A percentile compares a stretch with the other conserved stretches of the same genome.
phyloP scores from a whole-genome alignment of 176 grass and related monocot species.

The Tillandsia fasciculata region DNA sequence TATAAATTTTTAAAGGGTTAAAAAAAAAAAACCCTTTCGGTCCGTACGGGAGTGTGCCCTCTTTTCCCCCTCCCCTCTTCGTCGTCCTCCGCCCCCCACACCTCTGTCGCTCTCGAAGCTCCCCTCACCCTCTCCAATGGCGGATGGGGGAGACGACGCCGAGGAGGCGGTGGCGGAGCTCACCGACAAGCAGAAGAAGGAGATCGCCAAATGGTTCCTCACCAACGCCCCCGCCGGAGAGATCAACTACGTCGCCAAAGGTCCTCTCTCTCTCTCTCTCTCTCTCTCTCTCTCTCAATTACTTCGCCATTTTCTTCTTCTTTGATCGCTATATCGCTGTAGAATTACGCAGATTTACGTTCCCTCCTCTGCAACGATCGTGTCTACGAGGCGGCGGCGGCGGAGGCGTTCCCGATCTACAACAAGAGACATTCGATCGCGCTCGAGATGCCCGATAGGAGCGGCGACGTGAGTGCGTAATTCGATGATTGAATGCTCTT shows the following conservation, averaged over 20 bases:
- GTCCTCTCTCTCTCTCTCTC: constrained; percentile 21
- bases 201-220: constrained; percentile 95
- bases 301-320: background rate
- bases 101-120: background rate
- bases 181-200: constrained; percentile 59
- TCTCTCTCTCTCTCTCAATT: too few relatives aligned
- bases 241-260: constrained; percentile 98
- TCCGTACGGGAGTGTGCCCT: too few relatives aligned
- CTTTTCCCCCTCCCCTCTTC: background rate
- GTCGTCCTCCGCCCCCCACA: constrained; percentile 9
- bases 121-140: constrained; percentile 38
- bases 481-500: too few relatives aligned
- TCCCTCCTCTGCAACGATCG: constrained; percentile 58
- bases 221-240: constrained; percentile 84
- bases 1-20: too few relatives aligned
- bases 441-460: constrained; percentile 82
- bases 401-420: constrained; percentile 78
- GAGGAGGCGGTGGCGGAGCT: constrained; percentile 34
- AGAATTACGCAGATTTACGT: constrained; percentile 51
- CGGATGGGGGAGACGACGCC: constrained; percentile 45
- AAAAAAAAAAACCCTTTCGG: too few relatives aligned
- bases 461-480: constrained; percentile 66
- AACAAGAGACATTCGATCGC: constrained; percentile 73
- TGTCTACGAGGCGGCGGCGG: constrained; percentile 73
- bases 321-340: background rate